A percentile compares a stretch with the other conserved stretches of the same genome.
These are phyloP conservation scores for Gracilaria gracilis DNA, from an alignment of 23 red algal genomes.

Conservation along the genomic window DNA sequence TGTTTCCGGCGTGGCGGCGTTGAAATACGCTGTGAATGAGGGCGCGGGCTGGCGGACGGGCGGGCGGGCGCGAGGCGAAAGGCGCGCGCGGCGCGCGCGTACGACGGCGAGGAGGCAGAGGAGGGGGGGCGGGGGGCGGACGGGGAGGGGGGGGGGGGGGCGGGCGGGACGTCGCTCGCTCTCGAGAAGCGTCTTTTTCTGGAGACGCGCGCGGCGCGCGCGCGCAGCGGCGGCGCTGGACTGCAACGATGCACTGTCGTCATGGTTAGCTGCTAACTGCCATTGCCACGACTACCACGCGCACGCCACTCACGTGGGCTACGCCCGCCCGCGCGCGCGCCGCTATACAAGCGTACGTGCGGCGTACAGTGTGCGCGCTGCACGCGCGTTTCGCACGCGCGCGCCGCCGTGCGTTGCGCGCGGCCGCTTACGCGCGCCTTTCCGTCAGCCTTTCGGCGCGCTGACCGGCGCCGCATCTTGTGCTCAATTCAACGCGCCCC, in stretches of 20 bases:
- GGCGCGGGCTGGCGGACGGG: background rate
- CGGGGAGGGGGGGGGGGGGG: background rate
- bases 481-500: too few species aligned
- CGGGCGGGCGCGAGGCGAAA: background rate
- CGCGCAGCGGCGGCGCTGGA: background rate
- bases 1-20: too few species aligned
- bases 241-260: constrained; percentile 45
- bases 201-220: background rate
- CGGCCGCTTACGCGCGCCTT: too few species aligned
- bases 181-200: background rate
- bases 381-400: too few species aligned
- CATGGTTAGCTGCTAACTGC: background rate
- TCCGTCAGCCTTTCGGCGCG: too few species aligned
- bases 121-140: background rate
- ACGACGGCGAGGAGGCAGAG: background rate
- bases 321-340: too few species aligned
- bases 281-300: too few species aligned
- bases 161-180: background rate
- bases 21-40: background rate
- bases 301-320: too few species aligned
- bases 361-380: too few species aligned
- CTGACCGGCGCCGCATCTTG: too few species aligned
- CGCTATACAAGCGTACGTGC: too few species aligned
- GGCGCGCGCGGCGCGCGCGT: background rate
- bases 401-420: too few species aligned